These are phyloP conservation scores for Bocquillonia castaneifolia DNA, from an alignment of 441 rosid species.

Conservation along the genomic window DNA sequence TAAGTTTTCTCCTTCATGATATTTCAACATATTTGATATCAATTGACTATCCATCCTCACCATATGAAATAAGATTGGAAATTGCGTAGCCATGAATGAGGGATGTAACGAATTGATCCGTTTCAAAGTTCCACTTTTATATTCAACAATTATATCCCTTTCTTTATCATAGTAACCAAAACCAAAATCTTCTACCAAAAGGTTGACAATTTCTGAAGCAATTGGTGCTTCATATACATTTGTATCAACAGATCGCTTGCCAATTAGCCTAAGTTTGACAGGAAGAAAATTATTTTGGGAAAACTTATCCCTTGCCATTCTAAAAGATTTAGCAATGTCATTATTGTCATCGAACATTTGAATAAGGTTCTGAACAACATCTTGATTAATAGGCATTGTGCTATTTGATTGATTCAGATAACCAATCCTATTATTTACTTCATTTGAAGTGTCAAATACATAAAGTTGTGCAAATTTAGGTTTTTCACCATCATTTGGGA, in stretches of 20 bases:
- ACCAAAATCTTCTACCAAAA: constrained; percentile 4
- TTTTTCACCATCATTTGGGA: not conserved
- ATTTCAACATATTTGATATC: not conserved
- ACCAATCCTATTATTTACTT: not conserved
- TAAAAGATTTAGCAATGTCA: too few species aligned
- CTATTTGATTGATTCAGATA: not conserved
- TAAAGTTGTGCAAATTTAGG: constrained; percentile 10
- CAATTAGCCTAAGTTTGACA: not conserved
- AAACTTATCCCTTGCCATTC: not conserved
- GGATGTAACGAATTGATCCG: not conserved
- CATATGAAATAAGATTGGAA: not conserved
- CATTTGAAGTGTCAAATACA: constrained; percentile 1
- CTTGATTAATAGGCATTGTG: too few species aligned
- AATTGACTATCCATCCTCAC: not conserved
- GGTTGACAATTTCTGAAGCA: not conserved
- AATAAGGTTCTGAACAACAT: not conserved
- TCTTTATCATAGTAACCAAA: not conserved
- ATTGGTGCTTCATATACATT: not conserved
- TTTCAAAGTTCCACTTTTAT: not conserved
- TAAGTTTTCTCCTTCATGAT: too few species aligned
- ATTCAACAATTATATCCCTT: constrained; percentile 3
- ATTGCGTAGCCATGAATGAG: constrained; percentile 12
- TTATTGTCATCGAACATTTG: constrained; percentile 5
- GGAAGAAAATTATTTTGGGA: not conserved
- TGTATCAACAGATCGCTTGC: not conserved